phyloP scores from a whole-genome alignment of 495 filamentous ascomycete species.

The Tuber brumale region DNA sequence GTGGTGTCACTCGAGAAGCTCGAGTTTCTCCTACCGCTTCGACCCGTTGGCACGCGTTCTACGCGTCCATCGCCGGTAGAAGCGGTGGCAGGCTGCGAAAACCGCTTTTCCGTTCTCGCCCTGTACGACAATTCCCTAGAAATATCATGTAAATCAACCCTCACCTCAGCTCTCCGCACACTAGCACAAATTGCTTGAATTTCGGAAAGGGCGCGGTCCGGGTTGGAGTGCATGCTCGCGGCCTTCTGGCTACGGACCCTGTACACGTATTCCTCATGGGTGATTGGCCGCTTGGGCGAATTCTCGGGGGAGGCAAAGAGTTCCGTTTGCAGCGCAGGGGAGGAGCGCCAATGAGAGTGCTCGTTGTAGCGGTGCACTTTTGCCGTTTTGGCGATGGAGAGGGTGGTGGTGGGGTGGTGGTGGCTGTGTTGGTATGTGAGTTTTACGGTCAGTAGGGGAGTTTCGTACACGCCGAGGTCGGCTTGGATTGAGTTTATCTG shows the following conservation, averaged over 20 bases:
- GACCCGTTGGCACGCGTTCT: not conserved
- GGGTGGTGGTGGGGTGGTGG: conserved; percentile 8
- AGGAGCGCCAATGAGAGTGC: conserved; percentile 37
- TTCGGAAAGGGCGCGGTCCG: conserved; percentile 18
- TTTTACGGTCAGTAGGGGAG: conserved; percentile 26
- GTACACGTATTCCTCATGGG: conserved; percentile 24
- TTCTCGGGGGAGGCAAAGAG: conserved; percentile 19
- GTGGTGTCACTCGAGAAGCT: not conserved
- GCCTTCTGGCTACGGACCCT: conserved; percentile 24
- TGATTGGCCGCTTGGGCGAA: conserved; percentile 3
- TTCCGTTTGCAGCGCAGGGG: conserved; percentile 16
- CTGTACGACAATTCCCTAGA: conserved; percentile 27
- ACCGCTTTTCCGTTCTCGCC: conserved; percentile 23
- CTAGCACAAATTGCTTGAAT: conserved; percentile 17
- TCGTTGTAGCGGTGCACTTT: conserved; percentile 30
- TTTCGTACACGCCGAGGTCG: conserved; percentile 35
- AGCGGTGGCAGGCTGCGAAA: not conserved
- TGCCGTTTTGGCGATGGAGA: conserved; percentile 11
- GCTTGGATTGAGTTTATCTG: conserved; percentile 28
- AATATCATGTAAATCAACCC: conserved; percentile 17
- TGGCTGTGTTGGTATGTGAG: conserved; percentile 24
- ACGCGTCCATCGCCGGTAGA: not conserved
- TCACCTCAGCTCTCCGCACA: not conserved
- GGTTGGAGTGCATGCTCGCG: conserved; percentile 31
- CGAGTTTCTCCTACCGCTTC: not conserved